phyloP scores from a whole-genome alignment of 148 eudicot species.

The Arbutus unedo region DNA sequence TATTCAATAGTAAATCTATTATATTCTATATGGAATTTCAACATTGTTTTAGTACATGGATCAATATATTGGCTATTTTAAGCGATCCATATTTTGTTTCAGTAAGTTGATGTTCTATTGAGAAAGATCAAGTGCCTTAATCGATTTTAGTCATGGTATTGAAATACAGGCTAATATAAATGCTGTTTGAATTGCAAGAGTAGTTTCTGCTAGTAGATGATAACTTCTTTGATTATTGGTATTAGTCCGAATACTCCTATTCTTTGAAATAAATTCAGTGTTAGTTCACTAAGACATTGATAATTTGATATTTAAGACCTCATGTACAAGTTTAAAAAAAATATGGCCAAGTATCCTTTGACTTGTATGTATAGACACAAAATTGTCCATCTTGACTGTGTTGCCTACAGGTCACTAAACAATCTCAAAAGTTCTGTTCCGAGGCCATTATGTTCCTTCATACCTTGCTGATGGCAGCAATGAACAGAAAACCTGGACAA shows the following conservation, averaged over 20 bases:
- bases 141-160: not conserved
- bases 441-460: conserved; percentile 73
- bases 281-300: not conserved
- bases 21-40: not conserved
- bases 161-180: not conserved
- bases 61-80: not conserved
- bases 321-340: not conserved
- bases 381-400: not conserved
- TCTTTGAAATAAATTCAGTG: not conserved
- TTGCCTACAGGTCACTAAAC: conserved; percentile 53
- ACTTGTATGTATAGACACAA: not conserved
- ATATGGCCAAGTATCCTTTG: not conserved
- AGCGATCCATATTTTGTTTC: not conserved
- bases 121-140: not conserved
- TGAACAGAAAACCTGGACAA: conserved; percentile 35
- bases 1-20: not conserved
- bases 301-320: not conserved
- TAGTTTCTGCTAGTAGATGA: not conserved
- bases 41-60: not conserved
- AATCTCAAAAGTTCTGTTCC: conserved; percentile 77
- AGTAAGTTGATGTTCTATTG: not conserved
- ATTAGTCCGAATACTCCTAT: not conserved
- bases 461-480: conserved; percentile 58
- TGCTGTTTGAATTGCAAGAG: not conserved
- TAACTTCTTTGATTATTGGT: not conserved